A percentile compares a stretch with the other conserved stretches of the same genome.
Evolutionary conservation across 164 flowering plant species (phyloP).

Genomic region (Magnolia changhungtana): DNA sequence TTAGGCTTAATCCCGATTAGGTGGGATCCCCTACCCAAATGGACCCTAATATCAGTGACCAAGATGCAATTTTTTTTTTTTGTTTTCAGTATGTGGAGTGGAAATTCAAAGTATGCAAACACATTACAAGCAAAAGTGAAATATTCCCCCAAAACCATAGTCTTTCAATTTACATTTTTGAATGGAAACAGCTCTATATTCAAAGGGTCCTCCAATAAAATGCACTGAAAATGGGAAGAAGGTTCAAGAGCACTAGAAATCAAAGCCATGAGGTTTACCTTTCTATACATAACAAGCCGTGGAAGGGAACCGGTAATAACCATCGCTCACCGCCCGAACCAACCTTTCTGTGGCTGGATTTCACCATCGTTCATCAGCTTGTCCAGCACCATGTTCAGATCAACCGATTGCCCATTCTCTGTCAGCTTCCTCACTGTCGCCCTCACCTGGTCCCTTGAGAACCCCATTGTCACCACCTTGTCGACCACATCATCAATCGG

Average conservation of each 20-base stretch:
- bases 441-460: slow-evolving; percentile 79
- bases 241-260: neutral
- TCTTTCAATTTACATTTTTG: neutral
- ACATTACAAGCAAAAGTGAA: neutral
- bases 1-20: too few relatives aligned
- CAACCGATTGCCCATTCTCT: slow-evolving; percentile 91
- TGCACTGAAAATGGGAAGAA: too few relatives aligned
- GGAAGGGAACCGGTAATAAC: neutral
- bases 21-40: too few relatives aligned
- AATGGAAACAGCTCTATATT: too few relatives aligned
- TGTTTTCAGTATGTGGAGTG: neutral
- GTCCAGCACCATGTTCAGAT: slow-evolving; percentile 85
- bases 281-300: slow-evolving; percentile 1
- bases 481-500: slow-evolving; percentile 91
- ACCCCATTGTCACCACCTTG: slow-evolving; percentile 83
- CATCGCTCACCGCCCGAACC: slow-evolving; percentile 56
- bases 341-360: slow-evolving; percentile 60
- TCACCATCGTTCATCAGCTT: slow-evolving; percentile 85
- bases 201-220: too few relatives aligned
- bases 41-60: too few relatives aligned
- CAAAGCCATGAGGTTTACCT: neutral
- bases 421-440: slow-evolving; percentile 79
- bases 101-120: neutral
- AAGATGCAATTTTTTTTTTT: too few relatives aligned
- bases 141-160: neutral